These are phyloP conservation scores for Lathyrus oleraceus DNA, from an alignment of 306 rosid species.

Conservation along the genomic window DNA sequence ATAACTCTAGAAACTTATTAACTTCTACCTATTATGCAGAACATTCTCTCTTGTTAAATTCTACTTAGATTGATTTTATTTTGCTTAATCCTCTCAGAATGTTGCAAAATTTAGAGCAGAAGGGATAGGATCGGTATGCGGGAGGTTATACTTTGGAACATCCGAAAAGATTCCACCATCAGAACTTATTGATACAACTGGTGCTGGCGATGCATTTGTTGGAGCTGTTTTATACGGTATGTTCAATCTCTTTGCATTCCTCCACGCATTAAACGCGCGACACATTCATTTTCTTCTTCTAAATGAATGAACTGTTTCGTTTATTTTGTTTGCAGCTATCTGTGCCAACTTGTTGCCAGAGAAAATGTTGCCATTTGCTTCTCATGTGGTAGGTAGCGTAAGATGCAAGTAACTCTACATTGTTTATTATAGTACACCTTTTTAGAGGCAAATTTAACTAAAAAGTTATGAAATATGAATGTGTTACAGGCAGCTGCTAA, in stretches of 20 bases:
- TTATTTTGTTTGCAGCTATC: conserved; percentile 55
- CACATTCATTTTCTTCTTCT: not conserved
- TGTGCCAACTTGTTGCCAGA: conserved; percentile 72
- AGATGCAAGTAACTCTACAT: not conserved
- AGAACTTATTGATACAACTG: conserved; percentile 83
- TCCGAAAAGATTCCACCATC: conserved; percentile 80
- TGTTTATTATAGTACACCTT: no score
- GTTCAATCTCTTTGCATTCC: conserved; percentile 14
- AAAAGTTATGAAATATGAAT: no score
- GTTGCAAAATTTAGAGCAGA: conserved; percentile 69
- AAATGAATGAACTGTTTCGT: not conserved
- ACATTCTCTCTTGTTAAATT: conserved; percentile 8
- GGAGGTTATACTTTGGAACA: conserved; percentile 75
- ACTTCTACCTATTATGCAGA: not conserved
- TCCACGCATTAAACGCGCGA: not conserved
- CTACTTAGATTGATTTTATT: conserved; percentile 18
- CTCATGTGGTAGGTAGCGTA: conserved; percentile 71
- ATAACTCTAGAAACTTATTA: conserved; percentile 26
- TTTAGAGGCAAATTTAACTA: no score
- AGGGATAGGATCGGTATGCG: conserved; percentile 70
- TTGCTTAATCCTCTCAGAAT: conserved; percentile 47
- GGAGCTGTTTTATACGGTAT: conserved; percentile 90
- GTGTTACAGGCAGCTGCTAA: conserved; percentile 70
- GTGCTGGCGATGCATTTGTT: conserved; percentile 95
- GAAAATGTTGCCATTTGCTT: conserved; percentile 86